Conservation (phyloP, 441 rosid species). For the Rhodomyrtus psidioides region DNA sequence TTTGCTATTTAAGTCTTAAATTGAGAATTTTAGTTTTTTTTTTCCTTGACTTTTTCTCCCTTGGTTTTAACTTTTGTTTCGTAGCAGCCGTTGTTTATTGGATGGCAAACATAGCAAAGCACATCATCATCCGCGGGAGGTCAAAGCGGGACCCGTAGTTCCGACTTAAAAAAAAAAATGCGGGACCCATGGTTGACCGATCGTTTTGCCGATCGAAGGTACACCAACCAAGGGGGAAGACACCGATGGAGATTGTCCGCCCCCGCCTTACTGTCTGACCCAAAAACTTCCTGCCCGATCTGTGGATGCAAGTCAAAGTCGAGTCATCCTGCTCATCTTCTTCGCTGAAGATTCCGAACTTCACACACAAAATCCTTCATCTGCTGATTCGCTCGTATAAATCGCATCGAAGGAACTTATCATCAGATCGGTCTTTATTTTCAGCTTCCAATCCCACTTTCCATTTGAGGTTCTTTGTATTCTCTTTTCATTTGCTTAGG, state of each 20-base stretch:
- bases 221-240: background rate
- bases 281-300: background rate
- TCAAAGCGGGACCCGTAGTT: background rate
- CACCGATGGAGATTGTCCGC: background rate
- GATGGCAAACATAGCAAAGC: background rate
- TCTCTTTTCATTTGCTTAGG: background rate
- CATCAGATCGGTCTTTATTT: background rate
- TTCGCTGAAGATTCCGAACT: no score
- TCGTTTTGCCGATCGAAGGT: background rate
- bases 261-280: background rate
- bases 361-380: background rate
- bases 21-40: no score
- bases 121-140: background rate
- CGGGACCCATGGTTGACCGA: background rate
- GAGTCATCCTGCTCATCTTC: no score
- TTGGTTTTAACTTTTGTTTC: background rate
- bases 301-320: background rate
- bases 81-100: background rate
- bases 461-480: background rate
- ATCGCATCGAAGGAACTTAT: background rate
- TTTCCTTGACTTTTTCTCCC: no score
- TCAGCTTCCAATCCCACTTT: background rate
- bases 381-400: no score
- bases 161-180: no score
- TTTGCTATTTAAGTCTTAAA: no score